Base-by-base conservation (phyloP, 768 basidiomycete genomes). In the Lactarius sp. region DNA sequence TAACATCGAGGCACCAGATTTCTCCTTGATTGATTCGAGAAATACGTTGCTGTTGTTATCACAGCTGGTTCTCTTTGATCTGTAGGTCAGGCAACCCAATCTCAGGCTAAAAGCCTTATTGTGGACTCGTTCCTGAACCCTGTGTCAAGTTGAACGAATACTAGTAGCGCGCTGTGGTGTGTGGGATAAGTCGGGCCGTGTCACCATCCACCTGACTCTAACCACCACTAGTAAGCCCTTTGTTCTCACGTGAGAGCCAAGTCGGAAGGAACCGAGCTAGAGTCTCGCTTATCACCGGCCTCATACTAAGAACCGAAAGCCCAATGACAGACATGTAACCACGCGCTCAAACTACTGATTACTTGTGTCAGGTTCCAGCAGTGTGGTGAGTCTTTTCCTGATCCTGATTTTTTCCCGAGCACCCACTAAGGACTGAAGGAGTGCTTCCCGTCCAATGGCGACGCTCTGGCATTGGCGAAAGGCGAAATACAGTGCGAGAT, bases 401-500 rank as follows among this genome's bases (percentile, higher is more conserved):
- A 27, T 9, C 22, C 20, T 13, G n/a, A 7, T 9, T 13, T 6
- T 9, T 13, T 42, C 16, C 27, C 31, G 18, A 49, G n/a, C 27
- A 49, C 37, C 52, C n/a, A 34, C 37, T 2, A 49, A 18, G 16
- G 44, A 31, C 57, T n/a, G 33, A 22, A 37, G 41, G 50, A 47
- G 22, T 47, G 7, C 9, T 36, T 27, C 10, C 18, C 37, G 33
- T 1, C 20, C 31, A 4, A 53, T 64, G 46, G 49, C 47, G 34
- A 34, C 58, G 10, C 31, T 53, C 39, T 44, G 37, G 58, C 52
- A 20, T 13, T n/a, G 62, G 58, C 46, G 33, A 42, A 59, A 27
- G 20, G 16, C 39, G 12, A 54, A 34, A 27, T 3, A 12, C 5
- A 16, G 34, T 14, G 31, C 14, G 20, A 50, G 20, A 42, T 9